These are phyloP conservation scores for Talaromyces sp. DNA, from an alignment of 2,329 filamentous ascomycete species.

Conservation along the genomic window DNA sequence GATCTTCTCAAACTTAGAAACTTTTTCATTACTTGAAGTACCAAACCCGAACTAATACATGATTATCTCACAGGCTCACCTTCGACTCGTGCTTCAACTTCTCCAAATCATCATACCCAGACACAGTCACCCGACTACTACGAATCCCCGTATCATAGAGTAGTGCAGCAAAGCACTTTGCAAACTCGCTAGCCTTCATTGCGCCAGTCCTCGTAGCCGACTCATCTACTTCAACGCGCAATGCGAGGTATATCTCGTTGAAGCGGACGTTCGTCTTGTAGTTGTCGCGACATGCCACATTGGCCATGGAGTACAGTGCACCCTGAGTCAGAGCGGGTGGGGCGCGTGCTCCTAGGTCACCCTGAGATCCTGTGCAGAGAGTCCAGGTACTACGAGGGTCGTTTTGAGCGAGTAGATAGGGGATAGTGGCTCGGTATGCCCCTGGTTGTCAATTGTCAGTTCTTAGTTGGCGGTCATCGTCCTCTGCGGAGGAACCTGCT, in stretches of 20 bases:
- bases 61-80: not conserved
- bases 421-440: constrained; percentile 12
- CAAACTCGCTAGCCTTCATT: constrained; percentile 14
- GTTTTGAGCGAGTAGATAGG: constrained; percentile 10
- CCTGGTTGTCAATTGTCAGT: not conserved
- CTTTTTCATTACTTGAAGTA: not conserved
- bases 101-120: not conserved
- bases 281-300: constrained; percentile 14
- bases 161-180: constrained; percentile 2
- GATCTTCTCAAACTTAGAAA: not conserved
- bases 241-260: constrained; percentile 8
- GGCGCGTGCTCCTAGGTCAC: constrained; percentile 10
- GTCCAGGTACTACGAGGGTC: constrained; percentile 2
- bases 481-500: not conserved
- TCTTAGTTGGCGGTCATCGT: not conserved
- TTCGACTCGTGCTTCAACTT: not conserved
- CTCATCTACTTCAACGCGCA: constrained; percentile 13
- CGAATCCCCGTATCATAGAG: not conserved
- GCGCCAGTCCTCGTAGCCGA: not conserved
- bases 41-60: not conserved
- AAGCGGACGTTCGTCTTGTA: constrained; percentile 13
- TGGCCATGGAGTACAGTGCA: constrained; percentile 10
- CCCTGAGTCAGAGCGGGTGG: constrained; percentile 12
- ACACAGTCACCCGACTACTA: constrained; percentile 9
- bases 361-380: constrained; percentile 16